Percentiles rank a stretch among this genome's conserved stretches.
These are phyloP conservation scores for Dictyostelium firmibasis DNA, from an alignment of 78 protist genomes.

Conservation along the genomic window DNA sequence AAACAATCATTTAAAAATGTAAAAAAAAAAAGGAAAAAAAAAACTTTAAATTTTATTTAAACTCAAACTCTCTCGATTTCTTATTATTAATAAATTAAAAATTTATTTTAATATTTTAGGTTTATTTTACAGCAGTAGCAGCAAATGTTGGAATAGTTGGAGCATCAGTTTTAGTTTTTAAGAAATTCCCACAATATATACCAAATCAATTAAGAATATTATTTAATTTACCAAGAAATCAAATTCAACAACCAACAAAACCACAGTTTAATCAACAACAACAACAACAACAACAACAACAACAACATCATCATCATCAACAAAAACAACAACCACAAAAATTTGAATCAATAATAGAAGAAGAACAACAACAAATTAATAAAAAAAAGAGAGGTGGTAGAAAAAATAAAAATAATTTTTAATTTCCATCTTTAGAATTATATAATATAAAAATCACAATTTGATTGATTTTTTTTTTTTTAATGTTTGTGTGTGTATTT, in stretches of 20 bases:
- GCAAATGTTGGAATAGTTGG: conserved; percentile 30
- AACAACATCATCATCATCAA: conserved; percentile 19
- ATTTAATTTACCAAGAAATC: background rate
- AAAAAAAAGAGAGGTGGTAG: background rate
- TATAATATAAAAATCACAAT: too few species aligned
- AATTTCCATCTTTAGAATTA: too few species aligned
- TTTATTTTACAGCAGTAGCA: conserved; percentile 36
- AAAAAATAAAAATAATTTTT: background rate
- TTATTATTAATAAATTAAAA: background rate
- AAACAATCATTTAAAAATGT: conserved; percentile 77
- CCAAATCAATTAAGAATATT: conserved; percentile 8
- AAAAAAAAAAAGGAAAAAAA: background rate
- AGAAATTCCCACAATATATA: conserved; percentile 29
- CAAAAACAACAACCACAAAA: conserved; percentile 2
- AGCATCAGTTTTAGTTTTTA: background rate
- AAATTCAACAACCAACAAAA: background rate
- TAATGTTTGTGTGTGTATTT: too few species aligned
- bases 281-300: background rate
- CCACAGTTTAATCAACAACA: conserved; percentile 14
- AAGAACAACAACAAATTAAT: background rate
- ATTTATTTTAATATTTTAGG: background rate
- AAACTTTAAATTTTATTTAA: background rate
- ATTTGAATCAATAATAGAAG: background rate
- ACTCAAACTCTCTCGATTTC: too few species aligned
- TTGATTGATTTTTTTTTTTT: too few species aligned